A percentile compares a stretch with the other conserved stretches of the same genome.
Evolutionary conservation across 306 rosid species (phyloP).

Genomic region (Vigna mungo): DNA sequence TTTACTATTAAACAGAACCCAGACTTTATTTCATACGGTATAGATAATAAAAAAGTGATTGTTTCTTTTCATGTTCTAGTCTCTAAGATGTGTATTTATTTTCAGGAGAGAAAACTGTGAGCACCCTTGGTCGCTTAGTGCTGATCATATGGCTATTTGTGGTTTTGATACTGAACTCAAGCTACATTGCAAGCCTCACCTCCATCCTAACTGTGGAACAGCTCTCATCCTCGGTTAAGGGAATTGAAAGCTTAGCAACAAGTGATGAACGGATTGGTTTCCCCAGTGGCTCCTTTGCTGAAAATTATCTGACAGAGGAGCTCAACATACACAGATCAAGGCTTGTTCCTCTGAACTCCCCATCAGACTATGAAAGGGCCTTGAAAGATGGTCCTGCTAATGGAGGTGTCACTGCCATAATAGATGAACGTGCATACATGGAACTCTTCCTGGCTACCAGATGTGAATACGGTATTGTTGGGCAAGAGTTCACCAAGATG

Average conservation of each 20-base stretch:
- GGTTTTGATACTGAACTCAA: conserved; percentile 77
- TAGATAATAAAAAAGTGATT: no score
- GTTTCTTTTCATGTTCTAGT: no score
- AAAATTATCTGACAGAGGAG: conserved; percentile 62
- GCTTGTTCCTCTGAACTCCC: conserved; percentile 60
- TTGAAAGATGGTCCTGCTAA: conserved; percentile 64
- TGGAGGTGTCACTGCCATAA: conserved; percentile 79
- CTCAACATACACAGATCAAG: conserved; percentile 64
- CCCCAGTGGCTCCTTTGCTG: conserved; percentile 68
- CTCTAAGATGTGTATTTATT: neutral
- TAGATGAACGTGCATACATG: conserved; percentile 77
- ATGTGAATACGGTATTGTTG: conserved; percentile 77
- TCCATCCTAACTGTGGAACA: conserved; percentile 89
- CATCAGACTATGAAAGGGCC: conserved; percentile 66
- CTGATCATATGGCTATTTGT: conserved; percentile 82
- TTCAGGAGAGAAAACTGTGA: conserved; percentile 75
- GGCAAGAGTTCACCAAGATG: conserved; percentile 86
- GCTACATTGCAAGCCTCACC: conserved; percentile 83
- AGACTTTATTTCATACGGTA: no score
- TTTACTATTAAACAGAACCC: no score
- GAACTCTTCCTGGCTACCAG: conserved; percentile 73
- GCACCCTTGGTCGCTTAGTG: conserved; percentile 80
- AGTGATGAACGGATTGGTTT: conserved; percentile 71
- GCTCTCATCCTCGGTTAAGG: conserved; percentile 73
- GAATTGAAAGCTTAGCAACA: conserved; percentile 62